Conservation (phyloP, 2,329 filamentous ascomycete species). For the Hymenoscyphus infarciens region DNA sequence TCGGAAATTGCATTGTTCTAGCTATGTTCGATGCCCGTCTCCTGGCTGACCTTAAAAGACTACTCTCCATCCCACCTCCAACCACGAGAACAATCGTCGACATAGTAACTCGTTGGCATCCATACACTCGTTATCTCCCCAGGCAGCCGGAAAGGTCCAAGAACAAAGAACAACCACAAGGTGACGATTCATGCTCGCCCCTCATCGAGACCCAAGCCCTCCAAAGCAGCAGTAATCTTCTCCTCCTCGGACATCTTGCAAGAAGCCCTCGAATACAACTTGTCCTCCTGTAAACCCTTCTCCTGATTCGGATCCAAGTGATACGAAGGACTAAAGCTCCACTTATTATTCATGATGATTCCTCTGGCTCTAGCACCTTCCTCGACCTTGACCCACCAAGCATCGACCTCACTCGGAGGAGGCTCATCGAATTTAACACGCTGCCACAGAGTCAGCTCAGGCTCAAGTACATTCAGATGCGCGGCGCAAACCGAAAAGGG, state of each 20-base stretch:
- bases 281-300: neutral
- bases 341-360: neutral
- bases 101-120: neutral
- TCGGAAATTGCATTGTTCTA: neutral
- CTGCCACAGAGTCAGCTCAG: too few relatives aligned
- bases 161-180: neutral
- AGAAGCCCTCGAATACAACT: neutral
- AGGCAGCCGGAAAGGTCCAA: neutral
- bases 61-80: too few relatives aligned
- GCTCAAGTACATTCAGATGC: too few relatives aligned
- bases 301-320: neutral
- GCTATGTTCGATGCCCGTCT: too few relatives aligned
- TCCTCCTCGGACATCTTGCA: neutral
- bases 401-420: neutral
- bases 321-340: neutral
- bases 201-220: neutral
- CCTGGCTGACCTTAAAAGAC: too few relatives aligned
- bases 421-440: neutral
- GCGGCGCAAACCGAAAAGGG: too few relatives aligned
- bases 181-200: neutral
- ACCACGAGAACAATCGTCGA: neutral
- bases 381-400: neutral
- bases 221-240: neutral
- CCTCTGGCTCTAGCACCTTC: neutral
- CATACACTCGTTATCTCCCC: neutral